Conservation (phyloP, 1,284 basidiomycete genomes). For the Malassezia obtusa region DNA sequence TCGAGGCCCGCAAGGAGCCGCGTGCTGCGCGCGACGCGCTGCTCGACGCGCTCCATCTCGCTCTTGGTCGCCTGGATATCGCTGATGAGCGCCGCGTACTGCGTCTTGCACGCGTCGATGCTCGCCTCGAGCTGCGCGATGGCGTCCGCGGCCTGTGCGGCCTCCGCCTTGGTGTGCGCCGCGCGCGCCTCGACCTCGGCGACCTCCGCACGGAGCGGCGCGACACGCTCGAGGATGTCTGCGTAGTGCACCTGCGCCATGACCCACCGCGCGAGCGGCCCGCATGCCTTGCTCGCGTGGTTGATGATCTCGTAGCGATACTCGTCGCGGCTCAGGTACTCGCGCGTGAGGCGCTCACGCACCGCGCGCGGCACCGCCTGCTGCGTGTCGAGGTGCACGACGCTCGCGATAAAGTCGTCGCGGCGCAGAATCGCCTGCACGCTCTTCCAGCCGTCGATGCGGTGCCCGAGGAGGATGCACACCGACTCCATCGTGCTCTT, state of each 20-base stretch:
- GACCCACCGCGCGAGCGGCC: conserved; percentile 95
- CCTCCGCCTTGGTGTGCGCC: conserved; percentile 83
- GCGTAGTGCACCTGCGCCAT: conserved; percentile 95
- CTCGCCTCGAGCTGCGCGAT: conserved; percentile 85
- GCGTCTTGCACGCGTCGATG: conserved; percentile 89
- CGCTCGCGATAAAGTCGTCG: conserved; percentile 92
- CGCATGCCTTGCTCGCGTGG: conserved; percentile 90
- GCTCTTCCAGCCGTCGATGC: conserved; percentile 85
- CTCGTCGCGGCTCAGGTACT: conserved; percentile 79
- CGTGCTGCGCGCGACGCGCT: conserved; percentile 94
- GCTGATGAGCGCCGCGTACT: conserved; percentile 92
- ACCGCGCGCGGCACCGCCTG: conserved; percentile 78
- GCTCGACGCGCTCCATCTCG: conserved; percentile 96
- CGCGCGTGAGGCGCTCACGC: conserved; percentile 83
- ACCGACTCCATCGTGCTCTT: conserved; percentile 99
- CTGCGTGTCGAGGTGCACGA: conserved; percentile 92
- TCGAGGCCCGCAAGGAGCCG: conserved; percentile 86
- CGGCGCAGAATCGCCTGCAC: conserved; percentile 92
- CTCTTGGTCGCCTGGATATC: conserved; percentile 93
- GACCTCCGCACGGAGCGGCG: conserved; percentile 90
- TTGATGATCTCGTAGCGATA: conserved; percentile 95
- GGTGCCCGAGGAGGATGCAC: conserved; percentile 87
- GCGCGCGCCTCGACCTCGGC: conserved; percentile 84
- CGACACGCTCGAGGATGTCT: conserved; percentile 93
- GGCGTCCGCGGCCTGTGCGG: conserved; percentile 76